Conservation (phyloP, 768 basidiomycete species). For the Russula griseocarnosa region DNA sequence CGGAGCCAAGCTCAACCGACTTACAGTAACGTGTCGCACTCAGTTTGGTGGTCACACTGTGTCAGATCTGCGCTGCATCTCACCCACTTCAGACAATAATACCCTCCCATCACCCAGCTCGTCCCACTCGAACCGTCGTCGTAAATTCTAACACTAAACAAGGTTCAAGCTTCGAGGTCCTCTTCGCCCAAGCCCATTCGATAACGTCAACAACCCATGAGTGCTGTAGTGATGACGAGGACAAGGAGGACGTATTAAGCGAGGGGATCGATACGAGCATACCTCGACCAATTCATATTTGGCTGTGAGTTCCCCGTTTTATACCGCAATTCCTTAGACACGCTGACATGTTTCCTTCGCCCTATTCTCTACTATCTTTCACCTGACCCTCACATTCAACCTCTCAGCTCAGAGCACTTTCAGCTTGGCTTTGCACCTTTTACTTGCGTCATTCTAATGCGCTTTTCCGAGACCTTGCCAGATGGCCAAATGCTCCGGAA, state of each 20-base stretch:
- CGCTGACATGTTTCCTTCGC: not conserved
- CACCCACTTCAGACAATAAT: slow-evolving; percentile 14
- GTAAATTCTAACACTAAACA: not conserved
- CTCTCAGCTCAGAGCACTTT: slow-evolving; percentile 7
- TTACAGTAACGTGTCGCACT: no score
- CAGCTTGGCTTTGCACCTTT: slow-evolving; percentile 8
- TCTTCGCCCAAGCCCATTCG: not conserved
- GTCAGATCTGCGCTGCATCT: not conserved
- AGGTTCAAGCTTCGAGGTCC: not conserved
- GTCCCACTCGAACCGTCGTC: not conserved
- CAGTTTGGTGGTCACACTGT: no score
- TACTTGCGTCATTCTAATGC: no score
- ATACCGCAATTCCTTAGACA: not conserved
- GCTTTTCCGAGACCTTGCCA: no score
- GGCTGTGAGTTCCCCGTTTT: slow-evolving; percentile 17
- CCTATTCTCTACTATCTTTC: not conserved
- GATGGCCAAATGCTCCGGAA: no score
- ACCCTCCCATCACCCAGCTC: slow-evolving; percentile 9
- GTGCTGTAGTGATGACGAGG: slow-evolving; percentile 15
- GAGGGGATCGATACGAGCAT: not conserved
- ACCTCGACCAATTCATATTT: slow-evolving; percentile 6
- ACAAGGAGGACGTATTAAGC: not conserved
- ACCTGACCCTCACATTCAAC: not conserved
- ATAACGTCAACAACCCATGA: slow-evolving; percentile 14
- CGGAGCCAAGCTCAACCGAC: no score